Base-by-base conservation (phyloP, 1,139 yeast species). In the Pichia sp. region DNA sequence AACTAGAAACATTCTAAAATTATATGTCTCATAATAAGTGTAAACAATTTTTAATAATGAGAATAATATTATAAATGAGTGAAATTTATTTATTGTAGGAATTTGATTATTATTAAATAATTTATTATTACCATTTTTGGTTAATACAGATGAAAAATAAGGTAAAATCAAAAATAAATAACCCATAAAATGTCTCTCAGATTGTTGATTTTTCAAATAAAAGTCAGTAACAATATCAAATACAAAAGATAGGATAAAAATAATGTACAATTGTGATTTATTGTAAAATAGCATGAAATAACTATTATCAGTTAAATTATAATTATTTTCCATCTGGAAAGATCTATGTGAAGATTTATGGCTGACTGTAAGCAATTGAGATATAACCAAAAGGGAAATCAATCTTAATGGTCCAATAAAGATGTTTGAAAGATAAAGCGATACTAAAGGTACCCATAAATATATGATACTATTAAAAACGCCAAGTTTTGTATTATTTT, bases 1-100 rank as follows among this genome's bases (percentile, higher is more conserved):
- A 9, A 62, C 51, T 28, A 60, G 43, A 24, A 61, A 32, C 62
- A 63, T 53, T 36, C 52, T 57, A 33, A 57, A 49, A 39, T 56
- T 60, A 46, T 54, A 49, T n/a, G 42, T 41, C 3, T 51, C 53
- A 29, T 49, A 45, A 8, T 46, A 46, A 26, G 42, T 46, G 7
- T 41, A 42, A 4, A 51, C 30, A 34, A 55, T 35, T 1, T 30
- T 30, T 4, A 55, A 12, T 6, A 52, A 24, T 3, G 51, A 40
- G 1, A 48, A n/a, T 5, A 52, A 40, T 10, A 42, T 23, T 3
- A 45, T 29, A 2, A 39, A 3, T 4, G n/a, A 10, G 35, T 43
- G 30, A 1, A 42, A 6, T 16, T 30, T 45, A 8, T 24, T 39
- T 12, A 31, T 35, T 12, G 23, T 20, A 10, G 22, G 16, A 16